Evolutionary conservation across 2,329 filamentous ascomycete species (phyloP).

Genomic region (Aspergillus nomiae): DNA sequence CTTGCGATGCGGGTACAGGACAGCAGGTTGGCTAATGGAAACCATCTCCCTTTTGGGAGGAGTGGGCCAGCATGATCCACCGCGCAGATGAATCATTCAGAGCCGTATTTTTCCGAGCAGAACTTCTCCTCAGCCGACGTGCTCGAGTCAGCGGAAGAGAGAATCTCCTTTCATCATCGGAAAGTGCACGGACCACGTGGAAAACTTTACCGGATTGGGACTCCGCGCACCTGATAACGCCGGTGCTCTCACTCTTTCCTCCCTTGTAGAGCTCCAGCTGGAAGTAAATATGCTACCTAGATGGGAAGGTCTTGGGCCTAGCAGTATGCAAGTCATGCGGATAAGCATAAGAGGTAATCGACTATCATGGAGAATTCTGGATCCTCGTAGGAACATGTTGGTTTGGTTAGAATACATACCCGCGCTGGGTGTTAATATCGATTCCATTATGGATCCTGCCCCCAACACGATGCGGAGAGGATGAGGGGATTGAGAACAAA

Average conservation of each 20-base stretch:
- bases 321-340: neutral
- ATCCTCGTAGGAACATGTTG: neutral
- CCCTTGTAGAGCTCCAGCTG: neutral
- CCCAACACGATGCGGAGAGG: neutral
- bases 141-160: neutral
- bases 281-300: neutral
- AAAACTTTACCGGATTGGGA: conserved; percentile 22
- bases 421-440: too few relatives aligned
- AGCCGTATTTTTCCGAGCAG: neutral
- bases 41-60: neutral
- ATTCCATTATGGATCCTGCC: neutral
- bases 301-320: neutral
- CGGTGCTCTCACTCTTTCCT: neutral
- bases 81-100: neutral
- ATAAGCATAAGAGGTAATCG: neutral
- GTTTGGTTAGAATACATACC: neutral
- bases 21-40: neutral
- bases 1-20: neutral
- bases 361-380: neutral
- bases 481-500: neutral
- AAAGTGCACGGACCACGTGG: conserved; percentile 15
- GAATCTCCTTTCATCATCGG: neutral
- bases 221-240: neutral
- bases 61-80: neutral
- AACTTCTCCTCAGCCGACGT: neutral